Evolutionary conservation across 2,329 filamentous ascomycete genomes (phyloP).

Genomic region (Verticillium zaregamsianum): DNA sequence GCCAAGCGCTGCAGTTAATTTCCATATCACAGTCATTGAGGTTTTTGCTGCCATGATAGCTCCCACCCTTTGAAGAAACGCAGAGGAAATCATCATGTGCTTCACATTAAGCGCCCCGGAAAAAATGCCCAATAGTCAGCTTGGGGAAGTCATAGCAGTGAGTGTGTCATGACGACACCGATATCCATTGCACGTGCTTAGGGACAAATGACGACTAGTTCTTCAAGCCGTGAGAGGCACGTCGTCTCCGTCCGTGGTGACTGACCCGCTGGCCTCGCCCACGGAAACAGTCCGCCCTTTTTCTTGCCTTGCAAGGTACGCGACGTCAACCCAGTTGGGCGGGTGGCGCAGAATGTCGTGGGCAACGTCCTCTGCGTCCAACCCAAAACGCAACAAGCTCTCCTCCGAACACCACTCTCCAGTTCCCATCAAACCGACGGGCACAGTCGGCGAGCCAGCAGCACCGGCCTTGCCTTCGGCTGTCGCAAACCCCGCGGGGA

Average conservation of each 20-base stretch:
- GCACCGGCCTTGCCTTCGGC: constrained; percentile 30
- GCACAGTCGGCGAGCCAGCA: constrained; percentile 26
- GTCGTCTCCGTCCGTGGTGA: not conserved
- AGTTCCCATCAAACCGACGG: constrained; percentile 51
- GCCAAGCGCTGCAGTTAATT: too few relatives aligned
- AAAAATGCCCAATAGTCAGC: too few relatives aligned
- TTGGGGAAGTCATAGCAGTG: too few relatives aligned
- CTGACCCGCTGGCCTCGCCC: not conserved
- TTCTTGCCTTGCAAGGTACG: constrained; percentile 25
- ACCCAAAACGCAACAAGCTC: constrained; percentile 41
- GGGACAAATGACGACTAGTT: not conserved
- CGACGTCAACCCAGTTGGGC: constrained; percentile 41
- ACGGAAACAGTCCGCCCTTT: not conserved
- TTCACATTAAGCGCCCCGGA: too few relatives aligned
- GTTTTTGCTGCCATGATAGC: too few relatives aligned
- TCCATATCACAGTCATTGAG: too few relatives aligned
- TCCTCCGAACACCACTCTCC: constrained; percentile 52
- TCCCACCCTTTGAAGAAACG: too few relatives aligned
- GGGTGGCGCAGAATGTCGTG: constrained; percentile 27
- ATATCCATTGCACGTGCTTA: too few relatives aligned
- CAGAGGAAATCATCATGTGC: too few relatives aligned
- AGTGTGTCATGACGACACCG: too few relatives aligned
- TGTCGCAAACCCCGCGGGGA: constrained; percentile 40
- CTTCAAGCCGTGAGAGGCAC: not conserved
- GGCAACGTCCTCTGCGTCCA: constrained; percentile 39